Evolutionary conservation across 257 asterid species (phyloP), one percentile per base, ranked within the genome.

Genomic region (Catharanthus roseus): DNA sequence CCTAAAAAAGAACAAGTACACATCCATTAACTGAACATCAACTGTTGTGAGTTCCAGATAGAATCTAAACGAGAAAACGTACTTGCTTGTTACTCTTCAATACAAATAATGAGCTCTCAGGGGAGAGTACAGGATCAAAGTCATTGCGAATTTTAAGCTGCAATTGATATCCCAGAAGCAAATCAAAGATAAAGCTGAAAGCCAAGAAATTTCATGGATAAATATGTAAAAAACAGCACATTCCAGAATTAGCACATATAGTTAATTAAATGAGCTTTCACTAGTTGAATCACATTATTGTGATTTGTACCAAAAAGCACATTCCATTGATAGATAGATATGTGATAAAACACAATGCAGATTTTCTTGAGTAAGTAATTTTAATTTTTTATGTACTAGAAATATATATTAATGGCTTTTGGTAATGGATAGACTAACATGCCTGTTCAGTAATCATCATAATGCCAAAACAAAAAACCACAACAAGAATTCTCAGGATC

Each of bases 121-220:
- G 96, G 42, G 99, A 95, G 71, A 95, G 95, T 67, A 95, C 99
- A 12, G 99, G 99, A 79, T 95, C 99, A 78, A 95, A 95, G 84
- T 95, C 99, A 73, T 95, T 95, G 76, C 99, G 83, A 84, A 91
- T 95, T 83, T 91, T 95, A 80, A 95, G 93, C 99, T 95, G 97
- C 87, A 85, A 70, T 8, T 69, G 60, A 68, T 49, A 63, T 6
- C 49, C 55, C 47, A 74, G 11, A 54, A 65, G 58, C 28, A 31
- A 53, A 56, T 19, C 69, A 74, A 18, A 49, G 38, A 29, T 65
- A 72, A 39, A 65, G 58, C 63, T 44, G 5, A 42, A 15, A 34
- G 26, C 41, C 56, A 33, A 34, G 31, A 38, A 72, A 56, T 72
- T 42, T 21, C 18, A 62, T 62, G 47, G 39, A 60, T n/a, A 61